phyloP scores from a whole-genome alignment of 768 basidiomycete genomes.

The Boletus bicolor region DNA sequence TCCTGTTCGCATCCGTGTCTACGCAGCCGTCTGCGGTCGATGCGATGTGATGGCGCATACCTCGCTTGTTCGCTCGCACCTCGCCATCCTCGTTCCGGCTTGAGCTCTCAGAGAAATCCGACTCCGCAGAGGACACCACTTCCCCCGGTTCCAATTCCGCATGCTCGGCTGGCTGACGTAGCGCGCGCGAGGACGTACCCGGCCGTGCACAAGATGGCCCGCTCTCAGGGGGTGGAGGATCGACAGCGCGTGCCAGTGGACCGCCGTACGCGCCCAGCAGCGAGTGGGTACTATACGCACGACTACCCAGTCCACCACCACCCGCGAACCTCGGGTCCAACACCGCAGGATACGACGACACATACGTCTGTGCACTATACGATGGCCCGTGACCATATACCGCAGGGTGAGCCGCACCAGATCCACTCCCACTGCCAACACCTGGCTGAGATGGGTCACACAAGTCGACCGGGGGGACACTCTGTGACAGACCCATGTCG shows the following conservation, averaged over 20 bases:
- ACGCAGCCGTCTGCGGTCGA: not conserved
- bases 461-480: conserved; percentile 5
- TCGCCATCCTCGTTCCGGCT: conserved; percentile 20
- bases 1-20: not conserved
- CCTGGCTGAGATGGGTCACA: conserved; percentile 19
- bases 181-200: not conserved
- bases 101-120: conserved; percentile 24
- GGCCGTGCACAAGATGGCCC: conserved; percentile 3
- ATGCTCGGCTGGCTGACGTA: not conserved
- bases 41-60: conserved; percentile 3
- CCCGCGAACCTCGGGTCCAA: conserved; percentile 13
- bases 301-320: not conserved
- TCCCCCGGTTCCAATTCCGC: conserved; percentile 27
- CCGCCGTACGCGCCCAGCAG: not conserved
- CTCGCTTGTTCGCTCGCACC: conserved; percentile 1
- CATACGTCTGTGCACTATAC: not conserved
- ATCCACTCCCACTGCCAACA: conserved; percentile 17
- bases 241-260: not conserved
- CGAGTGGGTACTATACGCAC: not conserved
- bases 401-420: conserved; percentile 14
- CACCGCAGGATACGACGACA: conserved; percentile 11
- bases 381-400: not conserved
- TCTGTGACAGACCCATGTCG: conserved; percentile 19
- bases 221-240: not conserved
- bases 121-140: conserved; percentile 22